Conservation (phyloP, 2,329 filamentous ascomycete genomes). For the Claviceps digitariae region DNA sequence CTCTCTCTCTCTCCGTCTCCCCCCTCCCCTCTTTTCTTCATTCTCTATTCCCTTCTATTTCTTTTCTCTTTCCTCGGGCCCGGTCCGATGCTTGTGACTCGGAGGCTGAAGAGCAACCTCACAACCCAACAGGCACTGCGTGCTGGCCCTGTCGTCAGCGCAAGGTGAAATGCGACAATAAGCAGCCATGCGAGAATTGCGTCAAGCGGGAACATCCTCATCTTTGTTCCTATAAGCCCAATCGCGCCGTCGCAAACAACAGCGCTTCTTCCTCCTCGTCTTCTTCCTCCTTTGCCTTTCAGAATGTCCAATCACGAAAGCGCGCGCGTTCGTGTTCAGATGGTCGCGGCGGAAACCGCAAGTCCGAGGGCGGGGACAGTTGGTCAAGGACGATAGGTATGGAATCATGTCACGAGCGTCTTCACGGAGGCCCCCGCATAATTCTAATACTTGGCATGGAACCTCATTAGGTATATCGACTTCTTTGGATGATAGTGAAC, state of each 20-base stretch:
- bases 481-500: constrained; percentile 38
- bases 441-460: neutral
- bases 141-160: constrained; percentile 56
- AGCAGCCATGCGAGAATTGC: constrained; percentile 55
- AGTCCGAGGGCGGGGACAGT: constrained; percentile 25
- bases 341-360: constrained; percentile 18
- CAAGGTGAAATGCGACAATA: constrained; percentile 58
- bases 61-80: neutral
- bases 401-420: neutral
- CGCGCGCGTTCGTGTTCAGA: constrained; percentile 21
- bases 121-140: constrained; percentile 34
- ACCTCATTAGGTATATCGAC: constrained; percentile 20
- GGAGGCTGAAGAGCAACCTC: neutral
- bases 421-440: neutral
- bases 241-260: constrained; percentile 29
- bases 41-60: neutral
- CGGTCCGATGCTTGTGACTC: neutral
- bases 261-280: constrained; percentile 13
- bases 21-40: neutral
- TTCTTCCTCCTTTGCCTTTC: constrained; percentile 6
- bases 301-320: constrained; percentile 17
- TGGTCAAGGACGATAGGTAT: constrained; percentile 30
- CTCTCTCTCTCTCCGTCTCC: neutral
- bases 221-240: constrained; percentile 55
- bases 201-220: constrained; percentile 51